Evolutionary conservation across 345 rosid genomes (phyloP).

Genomic region (Eucalyptus pauciflora): DNA sequence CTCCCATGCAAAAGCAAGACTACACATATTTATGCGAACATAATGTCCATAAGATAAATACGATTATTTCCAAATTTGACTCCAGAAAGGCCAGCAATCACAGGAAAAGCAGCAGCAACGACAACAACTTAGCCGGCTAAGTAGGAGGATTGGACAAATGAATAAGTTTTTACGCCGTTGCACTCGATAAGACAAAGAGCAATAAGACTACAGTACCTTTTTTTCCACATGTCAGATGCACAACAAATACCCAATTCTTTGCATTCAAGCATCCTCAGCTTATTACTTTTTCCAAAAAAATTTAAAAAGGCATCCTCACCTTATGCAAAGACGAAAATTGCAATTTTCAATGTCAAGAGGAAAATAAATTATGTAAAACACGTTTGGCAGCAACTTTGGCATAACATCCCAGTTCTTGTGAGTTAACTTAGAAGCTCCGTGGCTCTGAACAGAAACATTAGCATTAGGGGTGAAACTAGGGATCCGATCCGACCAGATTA

Average conservation of each 20-base stretch:
- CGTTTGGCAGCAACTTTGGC: not conserved
- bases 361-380: not conserved
- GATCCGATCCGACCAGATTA: no score
- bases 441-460: not conserved
- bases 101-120: not conserved
- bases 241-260: not conserved
- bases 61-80: not conserved
- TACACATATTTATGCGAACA: not conserved
- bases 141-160: not conserved
- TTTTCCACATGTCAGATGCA: not conserved
- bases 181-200: not conserved
- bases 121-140: not conserved
- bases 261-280: not conserved
- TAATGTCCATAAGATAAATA: not conserved
- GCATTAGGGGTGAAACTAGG: not conserved
- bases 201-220: not conserved
- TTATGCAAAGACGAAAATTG: not conserved
- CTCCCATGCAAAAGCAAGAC: no score
- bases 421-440: not conserved
- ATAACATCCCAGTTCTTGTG: not conserved
- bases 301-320: not conserved
- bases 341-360: not conserved
- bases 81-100: not conserved
- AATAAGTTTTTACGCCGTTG: not conserved
- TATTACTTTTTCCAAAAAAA: not conserved